Percentiles rank a stretch among this genome's conserved stretches.
These are phyloP conservation scores for Zoysia matrella DNA, from an alignment of 202 grass and related monocot genomes.

Conservation along the genomic window DNA sequence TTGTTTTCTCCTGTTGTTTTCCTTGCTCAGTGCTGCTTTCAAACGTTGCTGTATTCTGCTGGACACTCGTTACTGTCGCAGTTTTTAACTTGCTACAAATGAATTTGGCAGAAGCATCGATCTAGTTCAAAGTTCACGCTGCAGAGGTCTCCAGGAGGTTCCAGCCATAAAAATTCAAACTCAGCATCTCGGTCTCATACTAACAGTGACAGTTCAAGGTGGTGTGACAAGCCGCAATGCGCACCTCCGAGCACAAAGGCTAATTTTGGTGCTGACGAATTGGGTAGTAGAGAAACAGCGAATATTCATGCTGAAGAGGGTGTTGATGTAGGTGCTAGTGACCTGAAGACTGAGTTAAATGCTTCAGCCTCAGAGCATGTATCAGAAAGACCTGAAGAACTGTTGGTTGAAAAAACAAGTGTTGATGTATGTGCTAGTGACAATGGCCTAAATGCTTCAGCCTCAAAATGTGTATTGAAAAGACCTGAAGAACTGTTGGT, in stretches of 20 bases:
- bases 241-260: conserved; percentile 35
- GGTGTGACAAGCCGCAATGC: conserved; percentile 40
- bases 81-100: conserved; percentile 22
- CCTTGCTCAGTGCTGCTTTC: conserved; percentile 11
- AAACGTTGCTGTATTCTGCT: background rate
- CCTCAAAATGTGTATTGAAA: conserved; percentile 10
- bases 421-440: too few species aligned
- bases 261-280: conserved; percentile 24
- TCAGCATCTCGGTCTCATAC: conserved; percentile 34
- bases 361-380: too few species aligned
- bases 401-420: too few species aligned
- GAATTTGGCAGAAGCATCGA: conserved; percentile 69
- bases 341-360: background rate
- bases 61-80: background rate
- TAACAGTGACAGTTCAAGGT: conserved; percentile 53
- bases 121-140: conserved; percentile 70
- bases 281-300: background rate
- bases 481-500: conserved; percentile 34
- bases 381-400: too few species aligned
- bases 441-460: conserved; percentile 28
- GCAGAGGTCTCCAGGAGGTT: conserved; percentile 64
- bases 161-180: conserved; percentile 50
- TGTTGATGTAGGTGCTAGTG: conserved; percentile 29
- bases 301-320: conserved; percentile 33
- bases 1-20: conserved; percentile 1